These are phyloP conservation scores for Arachis stenosperma DNA, from an alignment of 306 rosid genomes.

Conservation along the genomic window DNA sequence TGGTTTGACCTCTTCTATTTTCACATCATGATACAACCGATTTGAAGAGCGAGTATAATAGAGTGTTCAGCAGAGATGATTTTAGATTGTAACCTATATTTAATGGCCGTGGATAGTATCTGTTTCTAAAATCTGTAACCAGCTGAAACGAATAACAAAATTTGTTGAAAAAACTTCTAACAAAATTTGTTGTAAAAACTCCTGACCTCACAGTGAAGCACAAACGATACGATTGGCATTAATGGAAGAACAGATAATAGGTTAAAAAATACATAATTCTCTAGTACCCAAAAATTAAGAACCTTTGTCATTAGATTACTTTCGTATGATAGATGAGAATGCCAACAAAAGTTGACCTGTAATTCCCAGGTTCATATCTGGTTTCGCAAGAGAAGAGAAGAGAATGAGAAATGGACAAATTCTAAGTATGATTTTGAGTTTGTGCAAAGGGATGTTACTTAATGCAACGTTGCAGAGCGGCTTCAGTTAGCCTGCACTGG, in stretches of 20 bases:
- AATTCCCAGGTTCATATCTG: too few relatives aligned
- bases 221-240: neutral
- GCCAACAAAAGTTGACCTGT: too few relatives aligned
- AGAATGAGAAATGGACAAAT: too few relatives aligned
- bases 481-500: conserved; percentile 14
- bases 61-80: neutral
- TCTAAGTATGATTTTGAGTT: neutral
- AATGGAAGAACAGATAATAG: neutral
- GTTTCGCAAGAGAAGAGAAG: too few relatives aligned
- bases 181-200: too few relatives aligned
- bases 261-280: too few relatives aligned
- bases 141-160: neutral
- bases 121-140: neutral
- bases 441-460: conserved; percentile 8
- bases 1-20: neutral
- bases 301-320: too few relatives aligned
- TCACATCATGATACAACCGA: neutral
- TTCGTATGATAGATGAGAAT: too few relatives aligned
- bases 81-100: neutral
- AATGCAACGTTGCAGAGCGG: conserved; percentile 13
- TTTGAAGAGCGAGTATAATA: too few relatives aligned
- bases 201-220: neutral
- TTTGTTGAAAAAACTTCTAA: neutral
- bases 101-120: neutral
- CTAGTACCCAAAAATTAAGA: too few relatives aligned